phyloP scores from a whole-genome alignment of 768 basidiomycete species.

The Gloeophyllum trabeum region DNA sequence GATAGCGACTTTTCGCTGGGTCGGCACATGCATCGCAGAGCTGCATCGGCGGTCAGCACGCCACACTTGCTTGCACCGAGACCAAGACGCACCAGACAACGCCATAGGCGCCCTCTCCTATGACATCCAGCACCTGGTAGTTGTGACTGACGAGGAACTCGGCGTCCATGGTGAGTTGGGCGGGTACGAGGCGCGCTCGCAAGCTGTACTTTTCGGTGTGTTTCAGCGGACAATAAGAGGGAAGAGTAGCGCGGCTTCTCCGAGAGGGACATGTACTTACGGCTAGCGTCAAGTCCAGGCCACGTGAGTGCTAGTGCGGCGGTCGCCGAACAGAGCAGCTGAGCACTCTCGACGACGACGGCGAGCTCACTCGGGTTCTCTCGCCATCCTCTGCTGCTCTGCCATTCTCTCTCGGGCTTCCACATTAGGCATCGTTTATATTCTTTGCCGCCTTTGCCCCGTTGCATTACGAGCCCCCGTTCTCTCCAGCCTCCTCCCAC shows the following conservation, averaged over 20 bases:
- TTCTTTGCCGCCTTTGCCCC: background rate
- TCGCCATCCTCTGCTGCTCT: background rate
- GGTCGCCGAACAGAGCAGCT: no score
- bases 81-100: conserved; percentile 54
- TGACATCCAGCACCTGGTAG: conserved; percentile 79
- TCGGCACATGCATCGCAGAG: conserved; percentile 81
- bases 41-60: conserved; percentile 8
- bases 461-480: background rate
- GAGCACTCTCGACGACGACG: no score
- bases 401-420: background rate
- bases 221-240: no score
- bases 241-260: no score
- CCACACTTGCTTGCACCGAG: background rate
- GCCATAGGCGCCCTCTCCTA: conserved; percentile 89
- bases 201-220: no score
- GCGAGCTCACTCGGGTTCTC: background rate
- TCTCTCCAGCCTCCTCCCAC: background rate
- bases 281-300: no score
- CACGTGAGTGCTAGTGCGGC: no score
- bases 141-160: conserved; percentile 42
- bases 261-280: no score
- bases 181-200: no score
- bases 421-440: no score
- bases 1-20: conserved; percentile 89
- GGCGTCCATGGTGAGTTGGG: conserved; percentile 13